phyloP scores from a whole-genome alignment of 371 early-diverging fungal species.

The Mortierella sp. region DNA sequence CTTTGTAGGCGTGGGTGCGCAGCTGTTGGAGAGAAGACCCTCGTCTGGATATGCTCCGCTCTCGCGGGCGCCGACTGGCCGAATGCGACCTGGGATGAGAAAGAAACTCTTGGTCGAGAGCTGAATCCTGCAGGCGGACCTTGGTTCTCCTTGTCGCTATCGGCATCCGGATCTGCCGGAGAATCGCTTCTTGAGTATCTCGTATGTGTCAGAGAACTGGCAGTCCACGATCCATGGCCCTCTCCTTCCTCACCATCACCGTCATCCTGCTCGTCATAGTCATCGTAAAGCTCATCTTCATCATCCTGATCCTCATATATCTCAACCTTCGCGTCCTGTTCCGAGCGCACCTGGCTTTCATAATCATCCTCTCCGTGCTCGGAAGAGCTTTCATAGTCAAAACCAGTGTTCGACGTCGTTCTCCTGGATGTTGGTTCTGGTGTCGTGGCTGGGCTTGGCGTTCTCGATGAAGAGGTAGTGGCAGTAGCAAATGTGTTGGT shows the following conservation, averaged over 20 bases:
- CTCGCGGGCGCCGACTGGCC: not conserved
- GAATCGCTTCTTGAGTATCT: not conserved
- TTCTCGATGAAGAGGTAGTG: not conserved
- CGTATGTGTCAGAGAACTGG: slow-evolving; percentile 3
- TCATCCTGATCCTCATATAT: slow-evolving; percentile 5
- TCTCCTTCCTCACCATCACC: not conserved
- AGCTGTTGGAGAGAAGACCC: no score
- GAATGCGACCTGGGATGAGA: not conserved
- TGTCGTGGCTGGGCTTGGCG: not conserved
- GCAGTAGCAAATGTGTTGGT: not conserved
- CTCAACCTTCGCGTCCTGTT: not conserved
- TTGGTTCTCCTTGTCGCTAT: slow-evolving; percentile 1
- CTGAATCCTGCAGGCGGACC: not conserved
- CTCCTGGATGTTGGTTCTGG: not conserved
- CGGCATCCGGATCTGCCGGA: not conserved
- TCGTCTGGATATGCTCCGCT: no score
- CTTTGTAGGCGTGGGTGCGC: no score
- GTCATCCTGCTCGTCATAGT: not conserved
- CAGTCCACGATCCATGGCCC: not conserved
- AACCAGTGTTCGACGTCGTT: not conserved
- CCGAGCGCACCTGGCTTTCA: not conserved
- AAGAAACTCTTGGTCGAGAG: not conserved
- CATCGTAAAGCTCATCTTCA: slow-evolving; percentile 6
- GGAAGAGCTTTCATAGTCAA: not conserved
- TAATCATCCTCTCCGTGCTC: not conserved